A percentile compares a stretch with the other conserved stretches of the same genome.
Evolutionary conservation across 2,329 filamentous ascomycete genomes (phyloP).

Genomic region (Verticillium isaacii): DNA sequence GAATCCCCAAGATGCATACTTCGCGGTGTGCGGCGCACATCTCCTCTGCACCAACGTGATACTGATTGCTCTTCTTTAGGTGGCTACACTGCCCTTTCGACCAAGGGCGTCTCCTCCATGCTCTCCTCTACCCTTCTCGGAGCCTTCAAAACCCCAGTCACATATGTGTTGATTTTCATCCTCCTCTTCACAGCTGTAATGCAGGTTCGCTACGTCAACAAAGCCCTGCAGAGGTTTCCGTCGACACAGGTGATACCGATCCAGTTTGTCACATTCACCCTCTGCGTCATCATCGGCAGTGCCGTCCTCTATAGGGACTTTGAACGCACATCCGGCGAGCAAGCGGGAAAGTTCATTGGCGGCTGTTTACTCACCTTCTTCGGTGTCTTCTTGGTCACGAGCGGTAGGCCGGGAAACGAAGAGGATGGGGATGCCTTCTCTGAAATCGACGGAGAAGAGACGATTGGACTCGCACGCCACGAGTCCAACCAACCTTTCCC

Average conservation of each 20-base stretch:
- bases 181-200: conserved; percentile 82
- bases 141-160: conserved; percentile 86
- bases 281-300: conserved; percentile 92
- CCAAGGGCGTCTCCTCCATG: conserved; percentile 93
- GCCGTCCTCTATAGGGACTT: conserved; percentile 94
- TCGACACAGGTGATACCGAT: conserved; percentile 97
- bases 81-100: conserved; percentile 93
- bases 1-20: not conserved
- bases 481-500: conserved; percentile 35
- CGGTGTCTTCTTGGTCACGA: conserved; percentile 96
- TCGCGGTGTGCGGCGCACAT: not conserved
- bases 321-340: conserved; percentile 69
- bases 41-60: not conserved
- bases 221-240: conserved; percentile 81
- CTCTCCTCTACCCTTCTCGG: conserved; percentile 86
- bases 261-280: conserved; percentile 93
- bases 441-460: conserved; percentile 58
- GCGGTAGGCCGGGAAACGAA: conserved; percentile 59
- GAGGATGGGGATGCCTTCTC: conserved; percentile 54
- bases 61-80: conserved; percentile 40
- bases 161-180: conserved; percentile 77
- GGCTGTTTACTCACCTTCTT: conserved; percentile 91
- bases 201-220: conserved; percentile 97
- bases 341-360: conserved; percentile 79
- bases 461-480: conserved; percentile 55